Evolutionary conservation across 1,284 basidiomycete species (phyloP).

Genomic region (Fistulinella cinereoalba): DNA sequence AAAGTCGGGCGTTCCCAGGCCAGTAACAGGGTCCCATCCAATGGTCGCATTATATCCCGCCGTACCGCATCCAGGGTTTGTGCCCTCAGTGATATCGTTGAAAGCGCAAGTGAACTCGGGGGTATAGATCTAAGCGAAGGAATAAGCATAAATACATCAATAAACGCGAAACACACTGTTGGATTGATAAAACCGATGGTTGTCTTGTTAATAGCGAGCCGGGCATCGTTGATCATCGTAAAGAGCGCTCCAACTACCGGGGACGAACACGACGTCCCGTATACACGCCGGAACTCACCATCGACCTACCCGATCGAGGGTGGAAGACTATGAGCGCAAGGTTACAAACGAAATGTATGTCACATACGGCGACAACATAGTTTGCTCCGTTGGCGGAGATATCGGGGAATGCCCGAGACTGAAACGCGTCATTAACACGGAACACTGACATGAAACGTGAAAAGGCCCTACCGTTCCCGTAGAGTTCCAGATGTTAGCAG

Average conservation of each 20-base stretch:
- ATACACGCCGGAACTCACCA: slow-evolving; percentile 34
- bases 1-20: slow-evolving; percentile 30
- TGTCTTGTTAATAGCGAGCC: slow-evolving; percentile 36
- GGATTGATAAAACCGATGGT: slow-evolving; percentile 42
- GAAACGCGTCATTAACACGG: neutral
- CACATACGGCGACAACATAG: slow-evolving; percentile 35
- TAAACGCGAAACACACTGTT: slow-evolving; percentile 15
- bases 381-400: slow-evolving; percentile 40
- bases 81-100: slow-evolving; percentile 44
- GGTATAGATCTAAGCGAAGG: slow-evolving; percentile 23
- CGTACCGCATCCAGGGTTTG: slow-evolving; percentile 40
- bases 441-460: neutral
- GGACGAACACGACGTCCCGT: slow-evolving; percentile 36
- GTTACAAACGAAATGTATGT: neutral
- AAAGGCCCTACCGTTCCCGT: slow-evolving; percentile 37
- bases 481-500: slow-evolving; percentile 42
- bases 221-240: slow-evolving; percentile 48
- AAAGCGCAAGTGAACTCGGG: slow-evolving; percentile 23
- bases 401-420: slow-evolving; percentile 46
- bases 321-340: neutral
- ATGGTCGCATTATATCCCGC: slow-evolving; percentile 31
- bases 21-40: slow-evolving; percentile 38
- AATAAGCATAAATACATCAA: neutral
- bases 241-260: slow-evolving; percentile 44
- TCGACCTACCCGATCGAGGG: slow-evolving; percentile 22